Percentiles rank a stretch among this genome's conserved stretches.
Evolutionary conservation across 176 grass and related monocot species (phyloP).

Genomic region (Saccharum officinarum): DNA sequence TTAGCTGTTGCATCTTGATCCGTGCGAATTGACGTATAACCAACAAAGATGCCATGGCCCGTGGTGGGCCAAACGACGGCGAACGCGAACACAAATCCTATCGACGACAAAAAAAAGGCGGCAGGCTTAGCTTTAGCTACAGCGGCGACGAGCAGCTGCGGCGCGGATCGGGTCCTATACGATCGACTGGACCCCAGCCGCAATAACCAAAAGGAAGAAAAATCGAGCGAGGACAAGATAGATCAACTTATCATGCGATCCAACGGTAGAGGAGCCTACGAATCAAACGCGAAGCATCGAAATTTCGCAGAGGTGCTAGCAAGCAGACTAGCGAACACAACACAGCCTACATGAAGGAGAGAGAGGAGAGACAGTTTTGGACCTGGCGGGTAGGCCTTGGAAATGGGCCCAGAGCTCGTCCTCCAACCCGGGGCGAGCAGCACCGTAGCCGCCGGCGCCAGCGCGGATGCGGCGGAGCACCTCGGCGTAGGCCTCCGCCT

Average conservation of each 20-base stretch:
- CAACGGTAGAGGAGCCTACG: neutral
- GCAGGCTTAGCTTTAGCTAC: constrained; percentile 8
- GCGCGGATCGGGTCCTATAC: constrained; percentile 19
- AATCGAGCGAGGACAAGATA: constrained; percentile 4
- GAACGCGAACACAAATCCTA: neutral
- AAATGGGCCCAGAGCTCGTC: constrained; percentile 73
- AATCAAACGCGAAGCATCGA: neutral
- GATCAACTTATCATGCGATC: neutral
- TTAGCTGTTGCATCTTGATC: neutral
- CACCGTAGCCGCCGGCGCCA: neutral
- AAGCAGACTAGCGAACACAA: neutral
- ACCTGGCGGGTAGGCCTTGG: constrained; percentile 67
- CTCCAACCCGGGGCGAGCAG: constrained; percentile 29
- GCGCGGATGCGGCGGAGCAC: constrained; percentile 54
- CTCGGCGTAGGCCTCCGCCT: constrained; percentile 61
- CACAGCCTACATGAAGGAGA: neutral
- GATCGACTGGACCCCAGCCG: constrained; percentile 31
- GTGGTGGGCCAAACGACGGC: neutral
- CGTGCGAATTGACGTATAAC: constrained; percentile 2
- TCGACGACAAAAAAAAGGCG: constrained; percentile 11
- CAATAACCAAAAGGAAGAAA: neutral
- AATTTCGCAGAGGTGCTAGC: constrained; percentile 1
- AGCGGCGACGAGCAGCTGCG: constrained; percentile 27
- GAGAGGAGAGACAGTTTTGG: neutral
- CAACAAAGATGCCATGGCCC: constrained; percentile 6